Conservation (phyloP, 306 rosid species). For the Acmispon strigosus region DNA sequence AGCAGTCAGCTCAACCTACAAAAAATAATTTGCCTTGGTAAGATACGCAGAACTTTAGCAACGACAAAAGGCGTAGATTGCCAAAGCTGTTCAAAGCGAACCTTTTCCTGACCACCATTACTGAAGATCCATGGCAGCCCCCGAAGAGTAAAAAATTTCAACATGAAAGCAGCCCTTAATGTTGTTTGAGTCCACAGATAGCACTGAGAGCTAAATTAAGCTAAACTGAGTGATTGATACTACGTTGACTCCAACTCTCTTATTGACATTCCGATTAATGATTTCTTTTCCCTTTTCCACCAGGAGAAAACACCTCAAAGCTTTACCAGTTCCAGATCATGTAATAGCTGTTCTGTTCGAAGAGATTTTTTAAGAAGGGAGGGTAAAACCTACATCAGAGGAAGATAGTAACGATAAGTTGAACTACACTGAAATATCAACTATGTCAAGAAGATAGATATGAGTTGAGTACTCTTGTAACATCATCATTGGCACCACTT, state of each 20-base stretch:
- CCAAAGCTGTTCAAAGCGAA: constrained; percentile 14
- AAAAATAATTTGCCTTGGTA: constrained; percentile 11
- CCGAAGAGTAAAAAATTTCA: constrained; percentile 54
- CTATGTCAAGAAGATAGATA: background rate
- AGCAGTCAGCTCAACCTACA: constrained; percentile 61
- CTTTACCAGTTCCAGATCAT: constrained; percentile 21
- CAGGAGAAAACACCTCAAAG: constrained; percentile 31
- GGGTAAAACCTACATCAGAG: background rate
- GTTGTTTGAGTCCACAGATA: constrained; percentile 37
- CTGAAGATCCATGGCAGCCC: constrained; percentile 55
- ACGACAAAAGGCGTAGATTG: background rate
- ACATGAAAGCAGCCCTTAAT: constrained; percentile 56
- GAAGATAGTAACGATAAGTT: constrained; percentile 5
- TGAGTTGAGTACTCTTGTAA: background rate
- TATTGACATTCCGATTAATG: background rate
- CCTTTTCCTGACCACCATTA: constrained; percentile 60
- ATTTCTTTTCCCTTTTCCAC: constrained; percentile 2
- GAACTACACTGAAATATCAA: background rate
- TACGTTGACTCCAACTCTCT: constrained; percentile 11
- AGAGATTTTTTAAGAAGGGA: constrained; percentile 16
- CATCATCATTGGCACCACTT: background rate
- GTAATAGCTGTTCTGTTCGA: constrained; percentile 25
- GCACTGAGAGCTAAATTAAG: constrained; percentile 36
- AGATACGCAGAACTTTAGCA: constrained; percentile 14
- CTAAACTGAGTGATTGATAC: constrained; percentile 25